These are phyloP conservation scores for Rutstroemia sydowiana DNA, from an alignment of 2,329 filamentous ascomycete species.

Conservation along the genomic window DNA sequence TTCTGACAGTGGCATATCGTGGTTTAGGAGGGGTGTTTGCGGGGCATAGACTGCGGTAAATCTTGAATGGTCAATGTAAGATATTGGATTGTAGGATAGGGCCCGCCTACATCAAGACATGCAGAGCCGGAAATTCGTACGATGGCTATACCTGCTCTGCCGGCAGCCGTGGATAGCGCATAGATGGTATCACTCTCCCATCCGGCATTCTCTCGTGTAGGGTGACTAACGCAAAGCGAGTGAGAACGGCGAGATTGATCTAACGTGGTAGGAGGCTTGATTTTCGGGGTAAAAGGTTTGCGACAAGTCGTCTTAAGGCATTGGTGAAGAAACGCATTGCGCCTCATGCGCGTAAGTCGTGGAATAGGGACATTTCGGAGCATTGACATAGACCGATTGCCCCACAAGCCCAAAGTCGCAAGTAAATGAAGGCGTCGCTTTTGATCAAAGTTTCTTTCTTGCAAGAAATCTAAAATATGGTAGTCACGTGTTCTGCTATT, in stretches of 20 bases:
- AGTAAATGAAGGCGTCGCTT: neutral
- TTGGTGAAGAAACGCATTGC: neutral
- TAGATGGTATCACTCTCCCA: constrained; percentile 61
- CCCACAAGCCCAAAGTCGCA: neutral
- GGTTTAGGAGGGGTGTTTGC: constrained; percentile 45
- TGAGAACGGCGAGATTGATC: neutral
- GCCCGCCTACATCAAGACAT: constrained; percentile 52
- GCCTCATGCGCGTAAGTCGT: neutral
- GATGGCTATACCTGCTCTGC: constrained; percentile 83
- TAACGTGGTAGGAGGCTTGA: neutral
- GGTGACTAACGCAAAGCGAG: neutral
- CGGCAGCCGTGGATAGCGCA: constrained; percentile 79
- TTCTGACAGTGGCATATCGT: constrained; percentile 64
- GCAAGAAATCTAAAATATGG: neutral
- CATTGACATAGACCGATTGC: constrained; percentile 3
- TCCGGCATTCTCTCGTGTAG: neutral
- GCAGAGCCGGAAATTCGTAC: constrained; percentile 78
- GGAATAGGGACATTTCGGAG: constrained; percentile 4
- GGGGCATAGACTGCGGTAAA: constrained; percentile 60
- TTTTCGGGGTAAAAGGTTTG: neutral
- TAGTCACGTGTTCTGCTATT: too few relatives aligned
- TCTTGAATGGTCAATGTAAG: constrained; percentile 33
- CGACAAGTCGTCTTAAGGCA: neutral
- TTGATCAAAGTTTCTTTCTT: neutral
- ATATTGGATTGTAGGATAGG: constrained; percentile 4